phyloP scores from a whole-genome alignment of 2,329 filamentous ascomycete genomes.

The Fusarium concolor region DNA sequence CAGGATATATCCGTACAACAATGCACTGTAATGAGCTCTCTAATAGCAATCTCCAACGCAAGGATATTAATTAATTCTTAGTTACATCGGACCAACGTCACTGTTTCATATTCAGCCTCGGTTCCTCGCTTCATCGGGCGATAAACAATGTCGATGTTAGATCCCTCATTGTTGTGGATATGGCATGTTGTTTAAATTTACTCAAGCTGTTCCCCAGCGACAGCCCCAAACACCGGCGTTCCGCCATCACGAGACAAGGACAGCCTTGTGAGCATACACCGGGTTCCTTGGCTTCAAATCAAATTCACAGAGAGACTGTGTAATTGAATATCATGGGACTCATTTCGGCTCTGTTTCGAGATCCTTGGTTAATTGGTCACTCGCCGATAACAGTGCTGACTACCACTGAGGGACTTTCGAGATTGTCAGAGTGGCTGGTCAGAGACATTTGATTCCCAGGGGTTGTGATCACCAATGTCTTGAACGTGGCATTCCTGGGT shows the following conservation, averaged over 20 bases:
- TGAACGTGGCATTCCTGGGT: conserved; percentile 16
- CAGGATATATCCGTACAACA: neutral
- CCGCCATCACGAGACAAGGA: conserved; percentile 15
- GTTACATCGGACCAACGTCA: conserved; percentile 23
- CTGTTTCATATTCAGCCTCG: conserved; percentile 29
- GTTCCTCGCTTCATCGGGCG: conserved; percentile 2
- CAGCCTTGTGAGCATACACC: conserved; percentile 7
- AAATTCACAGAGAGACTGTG: conserved; percentile 6
- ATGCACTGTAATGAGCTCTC: neutral
- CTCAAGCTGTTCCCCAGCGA: conserved; percentile 7
- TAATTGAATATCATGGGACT: conserved; percentile 4
- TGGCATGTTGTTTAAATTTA: conserved; percentile 15
- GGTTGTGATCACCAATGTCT: conserved; percentile 6
- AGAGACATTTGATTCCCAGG: conserved; percentile 4
- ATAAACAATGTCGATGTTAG: neutral
- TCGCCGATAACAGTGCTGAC: neutral
- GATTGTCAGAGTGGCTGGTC: conserved; percentile 9
- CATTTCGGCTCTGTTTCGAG: conserved; percentile 37
- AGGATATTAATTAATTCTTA: conserved; percentile 1
- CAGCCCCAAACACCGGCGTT: conserved; percentile 30
- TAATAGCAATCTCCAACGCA: conserved; percentile 10
- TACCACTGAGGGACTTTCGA: neutral
- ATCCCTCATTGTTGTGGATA: neutral
- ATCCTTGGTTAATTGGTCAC: conserved; percentile 5
- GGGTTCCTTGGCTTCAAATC: neutral